Evolutionary conservation across 116 monocot genomes (phyloP), one percentile per base, ranked within the genome.

Genomic region (Dioscorea cayenensis): DNA sequence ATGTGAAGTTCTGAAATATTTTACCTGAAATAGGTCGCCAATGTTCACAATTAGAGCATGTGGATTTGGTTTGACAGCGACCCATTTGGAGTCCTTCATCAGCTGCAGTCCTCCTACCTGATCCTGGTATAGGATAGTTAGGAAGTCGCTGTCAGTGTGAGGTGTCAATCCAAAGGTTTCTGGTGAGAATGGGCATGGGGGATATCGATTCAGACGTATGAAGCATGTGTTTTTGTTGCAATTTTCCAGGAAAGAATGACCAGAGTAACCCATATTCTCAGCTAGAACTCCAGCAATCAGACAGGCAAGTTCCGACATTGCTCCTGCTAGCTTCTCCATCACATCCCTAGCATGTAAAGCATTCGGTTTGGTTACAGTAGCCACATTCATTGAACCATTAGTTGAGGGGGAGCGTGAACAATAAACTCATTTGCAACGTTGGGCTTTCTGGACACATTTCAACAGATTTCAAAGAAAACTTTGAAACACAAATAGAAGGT

Each of bases 101-200:
- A 90, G 28, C 72, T 90, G 84, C 17, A 90, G 76, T 2, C 90
- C 90, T 0, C 81, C 84, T 2, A 90, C 73, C 16, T 81, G 71
- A 49, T 90, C 90, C 17, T 86, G 86, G 51, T 75, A 76, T 12
- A 90, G 37, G 3, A 90, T 71, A 14, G 90, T 90, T 23, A 90
- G 70, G 65, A 86, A 90, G 17, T 82, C 84, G 48, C 90, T 87
- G 64, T 90, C 90, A 0, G 87, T 90, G 75, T 90, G 90, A 0
- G 87, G 84, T 4, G 64, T 61, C 49, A 90, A 18, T 16, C 87
- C 90, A 77, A 5, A 73, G 77, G 1, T 29, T 71, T 1, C 7
- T 29, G 55, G n/a, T 55, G 6, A n/a, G 48, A 1, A 70, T 1
- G 78, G 77, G 51, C 90, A 90, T 0, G 82, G 77, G 0, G 87